Percentiles rank a stretch among this genome's conserved stretches.
phyloP scores from a whole-genome alignment of 306 rosid genomes.

The Lupinus albus region DNA sequence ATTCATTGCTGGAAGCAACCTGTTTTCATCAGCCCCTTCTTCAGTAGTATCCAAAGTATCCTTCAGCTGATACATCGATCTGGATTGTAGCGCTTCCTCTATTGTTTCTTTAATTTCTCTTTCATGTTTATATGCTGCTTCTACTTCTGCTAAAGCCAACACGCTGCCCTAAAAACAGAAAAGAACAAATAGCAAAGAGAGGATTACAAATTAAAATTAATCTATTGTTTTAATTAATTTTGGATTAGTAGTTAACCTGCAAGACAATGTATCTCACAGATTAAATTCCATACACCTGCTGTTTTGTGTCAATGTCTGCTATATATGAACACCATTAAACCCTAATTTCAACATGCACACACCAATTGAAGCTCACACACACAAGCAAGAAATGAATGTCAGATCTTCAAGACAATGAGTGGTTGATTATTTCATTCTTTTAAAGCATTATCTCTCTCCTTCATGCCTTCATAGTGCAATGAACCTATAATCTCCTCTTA shows the following conservation, averaged over 20 bases:
- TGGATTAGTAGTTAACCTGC: constrained; percentile 13
- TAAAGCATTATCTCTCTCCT: not conserved
- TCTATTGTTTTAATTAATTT: constrained; percentile 6
- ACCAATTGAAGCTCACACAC: not conserved
- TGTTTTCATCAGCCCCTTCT: constrained; percentile 76
- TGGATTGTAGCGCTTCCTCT: constrained; percentile 60
- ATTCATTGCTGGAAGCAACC: constrained; percentile 96
- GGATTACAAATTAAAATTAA: constrained; percentile 5
- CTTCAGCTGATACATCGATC: constrained; percentile 62
- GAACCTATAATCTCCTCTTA: not conserved
- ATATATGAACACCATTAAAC: constrained; percentile 7
- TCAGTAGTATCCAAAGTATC: constrained; percentile 66
- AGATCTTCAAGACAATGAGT: not conserved
- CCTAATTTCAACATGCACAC: not conserved
- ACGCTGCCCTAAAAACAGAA: constrained; percentile 57
- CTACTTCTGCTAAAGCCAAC: constrained; percentile 68
- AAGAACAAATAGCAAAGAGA: constrained; percentile 26
- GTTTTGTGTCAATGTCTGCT: constrained; percentile 5
- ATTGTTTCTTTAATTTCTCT: constrained; percentile 66
- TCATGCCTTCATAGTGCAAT: not conserved
- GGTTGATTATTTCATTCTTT: not conserved
- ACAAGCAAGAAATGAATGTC: not conserved
- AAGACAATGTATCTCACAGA: not conserved
- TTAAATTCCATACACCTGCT: not conserved
- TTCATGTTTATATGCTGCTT: constrained; percentile 78